These are phyloP conservation scores for Trichoderma atrobrunneum DNA, from an alignment of 2,329 filamentous ascomycete species.

Conservation along the genomic window DNA sequence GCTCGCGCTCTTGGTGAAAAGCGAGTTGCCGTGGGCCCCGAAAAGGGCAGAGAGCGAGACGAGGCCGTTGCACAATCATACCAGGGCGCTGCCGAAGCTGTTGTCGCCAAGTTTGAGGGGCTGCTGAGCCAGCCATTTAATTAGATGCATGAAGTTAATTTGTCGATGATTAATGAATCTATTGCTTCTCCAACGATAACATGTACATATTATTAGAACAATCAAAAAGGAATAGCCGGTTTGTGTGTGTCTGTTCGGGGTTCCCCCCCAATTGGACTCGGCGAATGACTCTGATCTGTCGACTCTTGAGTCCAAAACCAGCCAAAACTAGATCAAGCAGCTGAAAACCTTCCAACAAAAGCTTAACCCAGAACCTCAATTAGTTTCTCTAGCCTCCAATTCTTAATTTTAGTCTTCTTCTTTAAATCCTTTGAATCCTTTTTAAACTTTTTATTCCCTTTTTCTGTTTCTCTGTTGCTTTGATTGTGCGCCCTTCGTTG, in stretches of 20 bases:
- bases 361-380: not conserved
- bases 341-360: not conserved
- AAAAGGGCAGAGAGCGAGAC: slow-evolving; percentile 20
- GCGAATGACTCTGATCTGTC: not conserved
- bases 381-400: not conserved
- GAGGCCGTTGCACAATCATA: slow-evolving; percentile 2
- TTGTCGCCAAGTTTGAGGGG: slow-evolving; percentile 17
- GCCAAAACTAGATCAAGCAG: not conserved
- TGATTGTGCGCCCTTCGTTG: not conserved
- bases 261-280: not conserved
- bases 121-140: slow-evolving; percentile 14
- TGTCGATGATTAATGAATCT: not conserved
- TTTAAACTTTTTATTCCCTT: not conserved
- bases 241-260: not conserved
- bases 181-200: not conserved
- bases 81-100: not conserved
- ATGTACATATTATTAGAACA: not conserved
- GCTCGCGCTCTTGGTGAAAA: slow-evolving; percentile 23
- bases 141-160: not conserved
- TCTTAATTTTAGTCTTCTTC: not conserved
- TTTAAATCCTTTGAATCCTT: not conserved
- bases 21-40: slow-evolving; percentile 22
- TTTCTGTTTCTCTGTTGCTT: not conserved
- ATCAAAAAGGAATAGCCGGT: not conserved
- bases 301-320: not conserved